phyloP scores from a whole-genome alignment of 2,329 filamentous ascomycete genomes.

The Sarocladiaceae sp. region DNA sequence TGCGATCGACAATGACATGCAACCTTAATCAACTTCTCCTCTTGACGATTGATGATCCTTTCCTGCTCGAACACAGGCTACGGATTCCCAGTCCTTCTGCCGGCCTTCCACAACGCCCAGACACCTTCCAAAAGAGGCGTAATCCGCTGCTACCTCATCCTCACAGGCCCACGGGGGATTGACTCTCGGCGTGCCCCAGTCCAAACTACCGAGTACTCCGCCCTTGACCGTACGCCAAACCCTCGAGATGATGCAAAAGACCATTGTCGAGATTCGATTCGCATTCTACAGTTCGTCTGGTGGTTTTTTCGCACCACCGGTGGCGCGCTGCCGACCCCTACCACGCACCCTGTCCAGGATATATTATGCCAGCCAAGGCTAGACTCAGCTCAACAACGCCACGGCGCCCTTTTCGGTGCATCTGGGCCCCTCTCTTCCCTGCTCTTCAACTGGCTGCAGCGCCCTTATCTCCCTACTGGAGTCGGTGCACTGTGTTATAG shows the following conservation, averaged over 20 bases:
- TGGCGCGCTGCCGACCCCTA: too few relatives aligned
- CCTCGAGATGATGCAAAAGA: too few relatives aligned
- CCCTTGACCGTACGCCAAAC: too few relatives aligned
- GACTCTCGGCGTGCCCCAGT: neutral
- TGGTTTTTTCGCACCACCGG: too few relatives aligned
- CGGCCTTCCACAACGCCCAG: conserved; percentile 7
- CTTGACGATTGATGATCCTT: neutral
- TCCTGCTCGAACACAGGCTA: neutral
- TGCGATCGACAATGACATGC: too few relatives aligned
- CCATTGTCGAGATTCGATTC: too few relatives aligned
- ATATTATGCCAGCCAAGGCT: conserved; percentile 1
- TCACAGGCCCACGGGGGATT: neutral
- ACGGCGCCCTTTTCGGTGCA: neutral
- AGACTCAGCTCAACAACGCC: conserved; percentile 1
- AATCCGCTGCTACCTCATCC: neutral
- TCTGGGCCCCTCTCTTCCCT: neutral
- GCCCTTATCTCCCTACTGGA: neutral
- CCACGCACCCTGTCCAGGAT: neutral
- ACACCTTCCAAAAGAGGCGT: conserved; percentile 9
- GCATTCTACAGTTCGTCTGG: too few relatives aligned
- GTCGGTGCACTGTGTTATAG: neutral
- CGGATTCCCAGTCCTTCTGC: conserved; percentile 7
- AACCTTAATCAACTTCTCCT: too few relatives aligned
- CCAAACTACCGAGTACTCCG: too few relatives aligned
- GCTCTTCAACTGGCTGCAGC: neutral